These are phyloP conservation scores for Penicillium soppii DNA, from an alignment of 495 filamentous ascomycete species.

Conservation along the genomic window DNA sequence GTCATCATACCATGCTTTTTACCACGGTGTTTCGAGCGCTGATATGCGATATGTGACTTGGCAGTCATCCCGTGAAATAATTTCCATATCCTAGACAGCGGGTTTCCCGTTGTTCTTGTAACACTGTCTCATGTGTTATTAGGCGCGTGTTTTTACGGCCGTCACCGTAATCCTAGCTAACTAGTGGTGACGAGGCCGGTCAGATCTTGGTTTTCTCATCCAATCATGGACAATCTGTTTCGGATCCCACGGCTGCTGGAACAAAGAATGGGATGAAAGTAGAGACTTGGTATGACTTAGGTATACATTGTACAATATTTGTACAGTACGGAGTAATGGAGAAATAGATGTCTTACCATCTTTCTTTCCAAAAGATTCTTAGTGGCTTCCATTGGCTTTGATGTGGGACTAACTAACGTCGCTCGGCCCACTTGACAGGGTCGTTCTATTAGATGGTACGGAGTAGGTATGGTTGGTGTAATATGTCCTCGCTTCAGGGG, in stretches of 20 bases:
- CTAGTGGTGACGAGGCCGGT: not conserved
- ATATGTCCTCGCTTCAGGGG: not conserved
- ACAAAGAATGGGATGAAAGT: not conserved
- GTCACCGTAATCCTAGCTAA: not conserved
- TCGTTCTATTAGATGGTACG: constrained; percentile 10
- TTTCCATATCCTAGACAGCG: not conserved
- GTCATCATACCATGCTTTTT: not conserved
- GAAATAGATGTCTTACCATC: constrained; percentile 15
- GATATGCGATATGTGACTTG: not conserved
- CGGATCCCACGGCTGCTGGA: not conserved
- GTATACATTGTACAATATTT: constrained; percentile 6
- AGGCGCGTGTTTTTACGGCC: not conserved
- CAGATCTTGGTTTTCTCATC: not conserved
- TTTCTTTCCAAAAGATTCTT: constrained; percentile 30
- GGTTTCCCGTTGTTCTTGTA: not conserved
- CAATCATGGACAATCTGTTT: not conserved
- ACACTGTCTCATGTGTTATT: not conserved
- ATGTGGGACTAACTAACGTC: constrained; percentile 25
- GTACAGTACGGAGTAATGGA: no score
- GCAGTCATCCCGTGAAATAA: not conserved
- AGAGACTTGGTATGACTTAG: constrained; percentile 7
- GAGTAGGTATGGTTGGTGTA: constrained; percentile 3
- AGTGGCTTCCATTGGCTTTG: constrained; percentile 31
- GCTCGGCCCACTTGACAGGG: constrained; percentile 26
- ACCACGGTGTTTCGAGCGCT: not conserved